Conservation (phyloP, 495 filamentous ascomycete species). For the Penicillium riverlandense region DNA sequence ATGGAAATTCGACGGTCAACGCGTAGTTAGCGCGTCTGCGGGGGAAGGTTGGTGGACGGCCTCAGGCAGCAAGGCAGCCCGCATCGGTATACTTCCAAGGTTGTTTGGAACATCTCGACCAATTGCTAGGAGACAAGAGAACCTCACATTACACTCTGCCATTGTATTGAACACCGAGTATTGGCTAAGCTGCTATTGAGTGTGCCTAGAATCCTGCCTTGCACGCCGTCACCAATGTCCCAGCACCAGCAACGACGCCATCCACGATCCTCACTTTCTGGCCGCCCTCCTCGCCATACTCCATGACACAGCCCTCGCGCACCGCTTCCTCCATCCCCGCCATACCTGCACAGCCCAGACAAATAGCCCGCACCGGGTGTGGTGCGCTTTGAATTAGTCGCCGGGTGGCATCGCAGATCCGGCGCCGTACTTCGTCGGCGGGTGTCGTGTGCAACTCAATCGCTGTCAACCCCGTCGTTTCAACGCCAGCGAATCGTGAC, state of each 20-base stretch:
- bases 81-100: no score
- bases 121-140: no score
- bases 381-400: slow-evolving; percentile 48
- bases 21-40: slow-evolving; percentile 31
- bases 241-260: slow-evolving; percentile 73
- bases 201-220: slow-evolving; percentile 28
- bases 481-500: slow-evolving; percentile 64
- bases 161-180: no score
- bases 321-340: slow-evolving; percentile 79
- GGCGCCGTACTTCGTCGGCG: slow-evolving; percentile 53
- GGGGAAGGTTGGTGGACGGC: slow-evolving; percentile 22
- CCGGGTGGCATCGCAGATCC: slow-evolving; percentile 63
- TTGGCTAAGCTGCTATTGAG: background rate
- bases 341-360: slow-evolving; percentile 86
- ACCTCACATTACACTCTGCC: no score
- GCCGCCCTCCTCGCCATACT: slow-evolving; percentile 55
- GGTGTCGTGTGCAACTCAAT: slow-evolving; percentile 68
- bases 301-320: slow-evolving; percentile 56
- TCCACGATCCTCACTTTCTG: slow-evolving; percentile 65
- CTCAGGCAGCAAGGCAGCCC: slow-evolving; percentile 20
- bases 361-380: slow-evolving; percentile 41
- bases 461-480: slow-evolving; percentile 78
- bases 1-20: slow-evolving; percentile 17
- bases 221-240: slow-evolving; percentile 48
- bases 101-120: no score